Conservation (phyloP, 352 stramenopile species). For the Globisporangium lucens region DNA sequence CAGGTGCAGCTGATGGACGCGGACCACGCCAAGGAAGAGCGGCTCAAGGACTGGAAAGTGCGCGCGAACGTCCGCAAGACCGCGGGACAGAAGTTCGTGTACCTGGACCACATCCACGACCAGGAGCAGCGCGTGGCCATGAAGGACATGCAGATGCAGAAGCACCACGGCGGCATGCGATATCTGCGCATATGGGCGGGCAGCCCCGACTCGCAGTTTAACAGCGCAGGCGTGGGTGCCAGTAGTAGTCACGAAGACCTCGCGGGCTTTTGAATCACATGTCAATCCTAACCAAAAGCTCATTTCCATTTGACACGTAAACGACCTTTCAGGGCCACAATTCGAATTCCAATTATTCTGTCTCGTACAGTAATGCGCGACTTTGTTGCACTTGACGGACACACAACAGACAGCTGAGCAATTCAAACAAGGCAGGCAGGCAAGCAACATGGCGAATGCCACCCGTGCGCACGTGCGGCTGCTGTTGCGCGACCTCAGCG, state of each 20-base stretch:
- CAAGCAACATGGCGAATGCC: not conserved
- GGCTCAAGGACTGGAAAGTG: conserved; percentile 48
- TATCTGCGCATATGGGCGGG: conserved; percentile 83
- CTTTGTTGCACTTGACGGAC: not conserved
- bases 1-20: conserved; percentile 33
- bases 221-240: conserved; percentile 12
- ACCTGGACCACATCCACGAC: conserved; percentile 62
- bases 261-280: not conserved
- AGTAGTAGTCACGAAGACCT: not conserved
- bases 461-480: conserved; percentile 19
- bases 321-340: not conserved
- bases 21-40: conserved; percentile 29
- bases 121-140: conserved; percentile 48
- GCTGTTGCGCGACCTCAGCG: conserved; percentile 30
- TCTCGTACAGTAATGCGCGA: not conserved
- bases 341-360: not conserved
- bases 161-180: conserved; percentile 56
- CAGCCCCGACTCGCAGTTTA: conserved; percentile 76
- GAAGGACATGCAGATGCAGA: conserved; percentile 57
- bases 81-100: conserved; percentile 48
- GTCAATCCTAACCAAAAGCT: not conserved
- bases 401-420: too few relatives aligned
- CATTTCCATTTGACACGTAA: conserved; percentile 1
- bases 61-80: conserved; percentile 47
- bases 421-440: not conserved